These are phyloP conservation scores for Ramaria rubella DNA, from an alignment of 768 basidiomycete genomes.

Conservation along the genomic window DNA sequence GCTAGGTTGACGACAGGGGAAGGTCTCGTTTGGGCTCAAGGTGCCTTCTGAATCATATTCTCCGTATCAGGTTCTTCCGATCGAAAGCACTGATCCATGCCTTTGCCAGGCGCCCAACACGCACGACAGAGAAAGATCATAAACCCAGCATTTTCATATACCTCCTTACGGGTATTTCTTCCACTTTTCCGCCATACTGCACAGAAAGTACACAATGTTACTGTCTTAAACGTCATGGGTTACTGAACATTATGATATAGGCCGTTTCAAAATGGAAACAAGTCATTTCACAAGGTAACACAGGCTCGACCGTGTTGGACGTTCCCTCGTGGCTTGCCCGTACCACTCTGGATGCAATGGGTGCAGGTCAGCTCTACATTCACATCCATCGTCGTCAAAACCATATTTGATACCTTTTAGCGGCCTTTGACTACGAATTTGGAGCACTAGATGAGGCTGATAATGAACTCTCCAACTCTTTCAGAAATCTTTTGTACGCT, in stretches of 20 bases:
- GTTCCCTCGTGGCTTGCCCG: slow-evolving; percentile 6
- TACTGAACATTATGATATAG: not conserved
- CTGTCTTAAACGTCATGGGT: not conserved
- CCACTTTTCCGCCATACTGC: slow-evolving; percentile 16
- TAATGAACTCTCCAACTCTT: slow-evolving; percentile 50
- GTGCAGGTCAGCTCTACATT: not conserved
- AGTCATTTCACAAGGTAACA: slow-evolving; percentile 19
- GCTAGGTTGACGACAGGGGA: slow-evolving; percentile 35
- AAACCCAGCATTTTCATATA: slow-evolving; percentile 27
- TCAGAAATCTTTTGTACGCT: slow-evolving; percentile 23
- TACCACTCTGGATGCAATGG: slow-evolving; percentile 11
- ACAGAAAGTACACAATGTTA: slow-evolving; percentile 16
- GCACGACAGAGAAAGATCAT: slow-evolving; percentile 30
- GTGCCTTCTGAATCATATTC: not conserved
- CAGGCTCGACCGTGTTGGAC: not conserved
- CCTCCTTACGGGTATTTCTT: slow-evolving; percentile 35
- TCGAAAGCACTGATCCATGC: not conserved
- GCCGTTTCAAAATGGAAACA: not conserved
- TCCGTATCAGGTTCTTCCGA: too few relatives aligned
- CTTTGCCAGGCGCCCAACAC: slow-evolving; percentile 21
- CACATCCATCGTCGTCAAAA: not conserved
- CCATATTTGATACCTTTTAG: slow-evolving; percentile 4
- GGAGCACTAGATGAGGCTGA: slow-evolving; percentile 42
- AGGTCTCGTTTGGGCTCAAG: slow-evolving; percentile 3
- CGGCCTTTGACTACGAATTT: slow-evolving; percentile 42